Evolutionary conservation across 2,329 filamentous ascomycete species (phyloP).

Genomic region (Ophiostoma pallidulum): DNA sequence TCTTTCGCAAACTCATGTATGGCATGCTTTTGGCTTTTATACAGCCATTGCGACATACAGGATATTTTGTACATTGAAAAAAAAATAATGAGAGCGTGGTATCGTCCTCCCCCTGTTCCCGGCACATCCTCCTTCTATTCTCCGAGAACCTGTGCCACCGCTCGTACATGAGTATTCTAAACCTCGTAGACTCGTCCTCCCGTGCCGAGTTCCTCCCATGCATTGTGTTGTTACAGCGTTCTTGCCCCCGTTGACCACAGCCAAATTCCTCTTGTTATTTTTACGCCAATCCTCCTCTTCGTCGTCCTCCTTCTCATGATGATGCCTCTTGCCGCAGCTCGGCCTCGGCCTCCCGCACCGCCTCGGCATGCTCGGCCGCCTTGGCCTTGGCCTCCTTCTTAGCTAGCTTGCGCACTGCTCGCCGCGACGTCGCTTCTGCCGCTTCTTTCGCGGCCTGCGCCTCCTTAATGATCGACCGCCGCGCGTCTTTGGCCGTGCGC

Average conservation of each 20-base stretch:
- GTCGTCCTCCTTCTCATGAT: background rate
- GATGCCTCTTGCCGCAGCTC: conserved; percentile 2
- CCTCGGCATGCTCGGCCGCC: conserved; percentile 1
- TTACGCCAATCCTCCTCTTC: too few relatives aligned
- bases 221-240: conserved; percentile 2
- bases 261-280: too few relatives aligned
- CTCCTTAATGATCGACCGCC: conserved; percentile 30
- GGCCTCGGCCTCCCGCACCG: conserved; percentile 5
- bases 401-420: conserved; percentile 7
- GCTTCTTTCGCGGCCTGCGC: conserved; percentile 14
- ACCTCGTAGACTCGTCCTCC: too few relatives aligned
- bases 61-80: conserved; percentile 5
- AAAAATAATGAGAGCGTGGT: conserved; percentile 6
- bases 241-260: background rate
- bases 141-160: background rate
- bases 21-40: background rate
- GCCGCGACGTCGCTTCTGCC: conserved; percentile 5
- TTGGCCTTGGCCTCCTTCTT: conserved; percentile 3
- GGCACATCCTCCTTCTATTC: background rate
- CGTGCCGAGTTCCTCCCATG: background rate
- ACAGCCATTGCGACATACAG: background rate
- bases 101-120: background rate
- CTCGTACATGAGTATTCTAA: too few relatives aligned
- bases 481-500: conserved; percentile 47
- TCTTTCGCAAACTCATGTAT: too few relatives aligned